Base-by-base conservation (phyloP, 139 green algal species). In the Nannochloris sp. region DNA sequence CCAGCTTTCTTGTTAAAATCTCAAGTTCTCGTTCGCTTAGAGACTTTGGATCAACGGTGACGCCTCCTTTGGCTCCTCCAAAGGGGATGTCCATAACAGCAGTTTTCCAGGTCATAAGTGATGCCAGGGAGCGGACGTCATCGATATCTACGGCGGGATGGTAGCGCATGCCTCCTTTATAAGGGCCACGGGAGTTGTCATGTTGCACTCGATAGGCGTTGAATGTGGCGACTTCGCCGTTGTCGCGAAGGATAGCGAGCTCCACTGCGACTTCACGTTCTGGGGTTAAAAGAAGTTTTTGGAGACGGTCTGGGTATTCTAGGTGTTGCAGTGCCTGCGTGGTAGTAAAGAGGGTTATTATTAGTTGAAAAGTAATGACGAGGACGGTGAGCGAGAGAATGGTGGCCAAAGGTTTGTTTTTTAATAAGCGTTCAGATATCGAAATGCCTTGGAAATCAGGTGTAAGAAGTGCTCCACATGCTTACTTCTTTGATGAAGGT, bases 61-160 rank as follows among this genome's bases (percentile, higher is more conserved):
- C 71, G 38, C 86, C 88, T 7, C 81, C 87, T 78, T 96, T 96
- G 56, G 89, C 90, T 5, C 92, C 92, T 4, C 92, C 92, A 83
- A 96, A 98, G 3, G 92, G 92, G 13, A 98, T 86, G 68, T 97
- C 87, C 83, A 97, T 85, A 7, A 96, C 74, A 2, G 92, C 92
- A 1, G 92, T 96, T 73, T 98, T 98, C 89, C 88, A 97, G 0
- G 90, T 97, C 87, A 95, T 97, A n/a, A 97, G 78, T 3, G 61
- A 80, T 9, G 79, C 79, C 61, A 90, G 79, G 42, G 72, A 83
- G 36, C 83, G 66, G 32, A 90, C 80, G 60, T 92, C 82, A 44
- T 86, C 84, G 32, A 95, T 68, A 70, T 86, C 80, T n/a, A 88
- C 87, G 19, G 90, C 45, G 3, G 84, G 81, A 56, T 92, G 81